Evolutionary conservation across 2,329 filamentous ascomycete species (phyloP).

Genomic region (Plenodomus lindquistii): DNA sequence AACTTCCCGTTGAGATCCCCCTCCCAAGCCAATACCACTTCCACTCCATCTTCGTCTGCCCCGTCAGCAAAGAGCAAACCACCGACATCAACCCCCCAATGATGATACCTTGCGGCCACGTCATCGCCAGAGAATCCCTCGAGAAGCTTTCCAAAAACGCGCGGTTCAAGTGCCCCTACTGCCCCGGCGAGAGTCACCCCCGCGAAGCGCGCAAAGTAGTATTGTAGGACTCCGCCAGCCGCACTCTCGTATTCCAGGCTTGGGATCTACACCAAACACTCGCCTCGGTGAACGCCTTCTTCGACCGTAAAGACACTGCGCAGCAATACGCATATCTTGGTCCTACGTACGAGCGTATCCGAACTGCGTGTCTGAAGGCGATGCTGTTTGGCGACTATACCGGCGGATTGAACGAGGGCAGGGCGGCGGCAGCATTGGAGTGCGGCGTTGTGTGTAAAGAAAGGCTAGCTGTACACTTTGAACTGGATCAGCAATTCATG

Average conservation of each 20-base stretch:
- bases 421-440: too few species aligned
- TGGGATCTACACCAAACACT: neutral
- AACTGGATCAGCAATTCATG: too few species aligned
- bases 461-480: too few species aligned
- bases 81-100: slow-evolving; percentile 93
- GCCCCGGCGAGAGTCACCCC: slow-evolving; percentile 78
- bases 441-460: too few species aligned
- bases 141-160: slow-evolving; percentile 76
- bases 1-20: slow-evolving; percentile 78
- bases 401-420: too few species aligned
- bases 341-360: too few species aligned
- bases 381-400: too few species aligned
- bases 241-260: neutral
- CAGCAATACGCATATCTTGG: too few species aligned
- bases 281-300: neutral
- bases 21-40: slow-evolving; percentile 70
- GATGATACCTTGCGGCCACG: slow-evolving; percentile 95
- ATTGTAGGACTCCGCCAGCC: slow-evolving; percentile 21
- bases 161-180: slow-evolving; percentile 95
- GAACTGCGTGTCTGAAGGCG: too few species aligned
- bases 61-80: slow-evolving; percentile 93
- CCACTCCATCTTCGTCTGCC: slow-evolving; percentile 97
- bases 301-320: too few species aligned
- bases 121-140: slow-evolving; percentile 83
- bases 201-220: slow-evolving; percentile 64